These are phyloP conservation scores for Croton setiger DNA, from an alignment of 441 rosid genomes.

Conservation along the genomic window DNA sequence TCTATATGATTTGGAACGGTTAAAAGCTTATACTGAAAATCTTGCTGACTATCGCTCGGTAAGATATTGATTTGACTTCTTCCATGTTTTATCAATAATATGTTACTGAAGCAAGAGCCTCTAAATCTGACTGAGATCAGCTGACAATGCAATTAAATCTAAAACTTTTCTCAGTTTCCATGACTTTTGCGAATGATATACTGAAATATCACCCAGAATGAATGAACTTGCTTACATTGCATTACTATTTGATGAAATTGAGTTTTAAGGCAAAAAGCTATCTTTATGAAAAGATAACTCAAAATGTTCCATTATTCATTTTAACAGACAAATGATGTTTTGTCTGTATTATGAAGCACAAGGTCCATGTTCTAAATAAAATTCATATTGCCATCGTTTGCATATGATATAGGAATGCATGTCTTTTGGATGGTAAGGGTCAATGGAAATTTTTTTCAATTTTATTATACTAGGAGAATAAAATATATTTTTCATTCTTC, in stretches of 20 bases:
- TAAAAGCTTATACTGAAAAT: slow-evolving; percentile 75
- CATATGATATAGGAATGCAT: neutral
- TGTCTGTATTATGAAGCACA: neutral
- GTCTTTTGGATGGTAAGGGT: neutral
- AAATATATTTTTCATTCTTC: neutral
- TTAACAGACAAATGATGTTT: neutral
- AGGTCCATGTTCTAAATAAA: neutral
- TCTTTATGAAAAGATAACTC: neutral
- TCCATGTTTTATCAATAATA: neutral
- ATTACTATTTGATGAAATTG: too few species aligned
- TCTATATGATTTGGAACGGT: slow-evolving; percentile 67
- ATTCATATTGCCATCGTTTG: neutral
- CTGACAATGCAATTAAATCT: neutral
- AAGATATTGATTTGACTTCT: slow-evolving; percentile 26
- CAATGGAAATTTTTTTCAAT: neutral
- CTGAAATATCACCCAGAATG: neutral
- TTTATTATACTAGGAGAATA: neutral
- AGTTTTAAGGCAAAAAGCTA: neutral
- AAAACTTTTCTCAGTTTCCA: neutral
- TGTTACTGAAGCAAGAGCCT: slow-evolving; percentile 1
- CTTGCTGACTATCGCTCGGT: slow-evolving; percentile 72
- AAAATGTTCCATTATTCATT: neutral
- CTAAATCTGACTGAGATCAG: neutral
- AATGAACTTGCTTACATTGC: neutral
- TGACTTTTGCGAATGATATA: neutral